Evolutionary conservation across 164 flowering plant species (phyloP), one percentile per base, ranked within the genome.

Genomic region (Umbilicus rupestris): DNA sequence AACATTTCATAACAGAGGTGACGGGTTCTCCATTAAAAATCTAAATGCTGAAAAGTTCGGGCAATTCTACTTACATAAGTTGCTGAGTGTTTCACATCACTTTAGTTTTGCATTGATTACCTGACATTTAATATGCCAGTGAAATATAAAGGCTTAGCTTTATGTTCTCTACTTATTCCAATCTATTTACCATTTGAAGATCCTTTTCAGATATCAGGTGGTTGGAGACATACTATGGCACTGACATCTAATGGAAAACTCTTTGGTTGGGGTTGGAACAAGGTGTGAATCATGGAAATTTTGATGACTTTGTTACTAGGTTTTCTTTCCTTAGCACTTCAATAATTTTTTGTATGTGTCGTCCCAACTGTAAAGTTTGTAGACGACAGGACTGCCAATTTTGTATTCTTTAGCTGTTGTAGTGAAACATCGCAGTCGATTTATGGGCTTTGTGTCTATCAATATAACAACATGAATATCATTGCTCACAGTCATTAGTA

Each of bases 191-290:
- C 22, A 39, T 47, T 75, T 26, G 2, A 19, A 64, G 72, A 39
- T 74, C 9, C 7, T 49, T 69, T 77, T 42, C 85, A 94, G 99
- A 84, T 91, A 77, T 83, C 97, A 63, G 99, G 99, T 72, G 99
- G 99, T 70, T 94, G 99, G 99, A 82, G 99, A 70, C 99, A 91
- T 75, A 85, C 95, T 15, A 91, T 94, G 99, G 97, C 99, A 59
- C 66, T 89, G 47, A 82, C 96, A 28, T 81, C 86, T 69, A 89
- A 87, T 77, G 99, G 99, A 73, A 84, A 78, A 71, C 88, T 94
- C 46, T 91, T 84, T 76, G 96, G 97, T 59, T 94, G 99, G 99
- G 99, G 99, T 64, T 94, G 99, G 99, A 94, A 94, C 75, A 91
- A 94, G 96, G 99, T 90, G 60, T 52, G 59, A 52, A 50, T 52